phyloP scores from a whole-genome alignment of 2,329 filamentous ascomycete genomes.

The Penicillium sp. region DNA sequence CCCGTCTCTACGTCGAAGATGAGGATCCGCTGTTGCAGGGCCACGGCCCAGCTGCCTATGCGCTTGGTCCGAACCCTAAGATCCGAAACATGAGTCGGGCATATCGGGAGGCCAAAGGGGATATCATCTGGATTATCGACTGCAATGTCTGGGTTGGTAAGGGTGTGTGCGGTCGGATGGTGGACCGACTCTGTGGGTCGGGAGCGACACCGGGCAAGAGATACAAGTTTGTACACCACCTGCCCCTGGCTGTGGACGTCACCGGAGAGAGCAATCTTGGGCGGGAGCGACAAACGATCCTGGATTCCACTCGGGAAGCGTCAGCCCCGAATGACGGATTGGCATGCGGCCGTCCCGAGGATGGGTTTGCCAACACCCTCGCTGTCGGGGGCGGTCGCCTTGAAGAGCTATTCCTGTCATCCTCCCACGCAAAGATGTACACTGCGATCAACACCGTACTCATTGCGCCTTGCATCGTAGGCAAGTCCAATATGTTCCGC shows the following conservation, averaged over 20 bases:
- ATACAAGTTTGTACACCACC: conserved; percentile 92
- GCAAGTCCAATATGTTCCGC: conserved; percentile 98
- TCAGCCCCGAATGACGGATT: conserved; percentile 8
- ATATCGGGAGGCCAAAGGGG: conserved; percentile 81
- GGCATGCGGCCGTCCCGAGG: conserved; percentile 19
- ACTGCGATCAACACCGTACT: conserved; percentile 91
- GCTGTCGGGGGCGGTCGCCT: conserved; percentile 70
- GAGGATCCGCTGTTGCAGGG: conserved; percentile 70
- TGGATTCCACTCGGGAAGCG: conserved; percentile 21
- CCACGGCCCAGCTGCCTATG: conserved; percentile 49
- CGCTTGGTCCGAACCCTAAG: conserved; percentile 94
- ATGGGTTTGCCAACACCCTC: conserved; percentile 21
- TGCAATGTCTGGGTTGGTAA: conserved; percentile 91
- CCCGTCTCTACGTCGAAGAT: conserved; percentile 72
- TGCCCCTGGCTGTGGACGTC: conserved; percentile 83
- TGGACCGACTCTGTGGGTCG: conserved; percentile 77
- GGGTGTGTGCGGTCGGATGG: conserved; percentile 80
- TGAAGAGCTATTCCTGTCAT: conserved; percentile 93
- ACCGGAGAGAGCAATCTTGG: conserved; percentile 30
- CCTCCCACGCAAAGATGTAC: conserved; percentile 95
- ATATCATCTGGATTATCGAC: conserved; percentile 91
- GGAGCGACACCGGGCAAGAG: conserved; percentile 44
- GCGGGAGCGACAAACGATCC: conserved; percentile 28
- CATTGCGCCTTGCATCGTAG: conserved; percentile 87
- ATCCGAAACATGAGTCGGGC: conserved; percentile 93